Evolutionary conservation across 2,329 filamentous ascomycete species (phyloP).

Genomic region (Zasmidium angulare): DNA sequence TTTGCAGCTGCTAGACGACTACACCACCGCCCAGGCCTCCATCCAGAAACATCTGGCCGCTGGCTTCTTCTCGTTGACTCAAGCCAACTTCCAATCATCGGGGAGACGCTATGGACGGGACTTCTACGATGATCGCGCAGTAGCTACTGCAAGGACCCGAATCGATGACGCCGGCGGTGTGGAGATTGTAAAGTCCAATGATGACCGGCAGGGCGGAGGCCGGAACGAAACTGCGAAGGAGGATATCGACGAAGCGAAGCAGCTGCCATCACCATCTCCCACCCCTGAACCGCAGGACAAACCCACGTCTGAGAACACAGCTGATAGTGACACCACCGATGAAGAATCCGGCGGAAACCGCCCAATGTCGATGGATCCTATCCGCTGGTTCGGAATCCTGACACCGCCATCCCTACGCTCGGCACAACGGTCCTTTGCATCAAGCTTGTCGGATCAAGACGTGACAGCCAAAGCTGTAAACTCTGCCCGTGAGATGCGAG

Average conservation of each 20-base stretch:
- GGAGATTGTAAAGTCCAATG: not conserved
- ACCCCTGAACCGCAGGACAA: slow-evolving; percentile 46
- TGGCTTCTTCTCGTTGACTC: slow-evolving; percentile 58
- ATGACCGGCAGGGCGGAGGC: not conserved
- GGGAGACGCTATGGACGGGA: slow-evolving; percentile 65
- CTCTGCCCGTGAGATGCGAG: slow-evolving; percentile 60
- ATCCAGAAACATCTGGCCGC: slow-evolving; percentile 56
- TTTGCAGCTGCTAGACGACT: slow-evolving; percentile 65
- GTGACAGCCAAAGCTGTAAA: slow-evolving; percentile 59
- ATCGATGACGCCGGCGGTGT: slow-evolving; percentile 1
- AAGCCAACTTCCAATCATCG: slow-evolving; percentile 69
- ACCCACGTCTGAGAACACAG: not conserved
- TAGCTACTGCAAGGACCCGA: slow-evolving; percentile 7
- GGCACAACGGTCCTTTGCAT: slow-evolving; percentile 60
- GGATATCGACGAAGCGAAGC: slow-evolving; percentile 5
- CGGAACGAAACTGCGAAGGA: not conserved
- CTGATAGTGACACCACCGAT: not conserved
- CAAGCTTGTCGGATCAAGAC: slow-evolving; percentile 55
- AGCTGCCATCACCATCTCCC: slow-evolving; percentile 26
- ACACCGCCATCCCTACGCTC: slow-evolving; percentile 50
- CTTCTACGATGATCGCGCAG: slow-evolving; percentile 66
- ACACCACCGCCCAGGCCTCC: slow-evolving; percentile 58
- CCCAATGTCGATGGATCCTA: no score
- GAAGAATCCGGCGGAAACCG: slow-evolving; percentile 15
- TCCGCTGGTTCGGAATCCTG: slow-evolving; percentile 57